Percentiles rank a stretch among this genome's conserved stretches.
These are phyloP conservation scores for Raffaelea arxii DNA, from an alignment of 2,329 filamentous ascomycete genomes.

Conservation along the genomic window DNA sequence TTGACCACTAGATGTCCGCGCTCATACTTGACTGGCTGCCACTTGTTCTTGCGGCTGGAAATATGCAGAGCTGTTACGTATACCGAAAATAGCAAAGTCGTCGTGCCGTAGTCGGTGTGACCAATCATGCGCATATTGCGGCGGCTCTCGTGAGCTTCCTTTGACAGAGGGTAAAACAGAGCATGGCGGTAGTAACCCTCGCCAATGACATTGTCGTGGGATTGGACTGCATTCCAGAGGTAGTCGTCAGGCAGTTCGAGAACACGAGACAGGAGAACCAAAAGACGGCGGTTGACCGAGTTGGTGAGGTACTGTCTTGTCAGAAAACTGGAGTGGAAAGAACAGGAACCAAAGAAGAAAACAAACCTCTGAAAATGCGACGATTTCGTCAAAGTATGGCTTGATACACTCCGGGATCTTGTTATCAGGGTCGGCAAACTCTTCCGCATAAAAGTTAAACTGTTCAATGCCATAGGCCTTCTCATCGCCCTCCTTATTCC, in stretches of 20 bases:
- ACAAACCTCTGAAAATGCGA: slow-evolving; percentile 24
- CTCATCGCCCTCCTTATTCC: slow-evolving; percentile 31
- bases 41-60: slow-evolving; percentile 30
- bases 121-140: slow-evolving; percentile 33
- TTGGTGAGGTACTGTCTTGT: slow-evolving; percentile 28
- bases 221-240: slow-evolving; percentile 33
- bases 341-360: neutral
- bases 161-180: slow-evolving; percentile 27
- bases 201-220: slow-evolving; percentile 29
- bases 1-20: slow-evolving; percentile 39
- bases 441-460: slow-evolving; percentile 41
- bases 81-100: slow-evolving; percentile 35
- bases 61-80: slow-evolving; percentile 37
- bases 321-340: neutral
- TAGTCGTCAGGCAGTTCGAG: slow-evolving; percentile 33
- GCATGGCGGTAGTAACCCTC: slow-evolving; percentile 37
- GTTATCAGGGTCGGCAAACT: slow-evolving; percentile 28
- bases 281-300: slow-evolving; percentile 33
- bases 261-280: slow-evolving; percentile 30
- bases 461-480: slow-evolving; percentile 43
- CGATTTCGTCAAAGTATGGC: slow-evolving; percentile 40
- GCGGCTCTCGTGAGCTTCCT: slow-evolving; percentile 20
- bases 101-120: slow-evolving; percentile 37
- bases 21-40: slow-evolving; percentile 35
- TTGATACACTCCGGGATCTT: slow-evolving; percentile 35